Conservation (phyloP, 768 basidiomycete species). For the Tubosaeta sp. region DNA sequence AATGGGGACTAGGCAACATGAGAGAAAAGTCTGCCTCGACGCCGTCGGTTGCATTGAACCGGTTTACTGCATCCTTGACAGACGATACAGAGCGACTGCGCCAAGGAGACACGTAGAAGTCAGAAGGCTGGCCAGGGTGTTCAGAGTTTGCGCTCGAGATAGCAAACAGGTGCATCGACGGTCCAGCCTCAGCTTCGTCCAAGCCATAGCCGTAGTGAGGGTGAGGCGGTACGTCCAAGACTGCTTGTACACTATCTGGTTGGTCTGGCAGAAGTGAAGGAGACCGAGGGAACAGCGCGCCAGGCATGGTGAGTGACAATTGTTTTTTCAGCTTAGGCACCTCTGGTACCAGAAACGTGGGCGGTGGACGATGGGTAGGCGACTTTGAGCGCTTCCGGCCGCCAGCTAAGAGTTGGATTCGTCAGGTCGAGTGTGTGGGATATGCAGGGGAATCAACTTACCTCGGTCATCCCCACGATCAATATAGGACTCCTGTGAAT, state of each 20-base stretch:
- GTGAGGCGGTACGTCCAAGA: neutral
- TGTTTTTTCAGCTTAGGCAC: slow-evolving; percentile 29
- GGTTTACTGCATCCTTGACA: slow-evolving; percentile 46
- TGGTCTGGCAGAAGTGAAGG: slow-evolving; percentile 54
- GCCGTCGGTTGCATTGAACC: slow-evolving; percentile 42
- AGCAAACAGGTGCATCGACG: slow-evolving; percentile 5
- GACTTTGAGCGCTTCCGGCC: slow-evolving; percentile 21
- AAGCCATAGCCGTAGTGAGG: neutral
- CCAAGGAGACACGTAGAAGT: slow-evolving; percentile 27
- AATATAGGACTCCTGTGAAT: neutral
- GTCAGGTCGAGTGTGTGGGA: slow-evolving; percentile 4
- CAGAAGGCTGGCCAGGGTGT: neutral
- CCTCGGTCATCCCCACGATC: slow-evolving; percentile 17
- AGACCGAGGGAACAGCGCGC: slow-evolving; percentile 71
- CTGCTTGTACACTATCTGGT: neutral
- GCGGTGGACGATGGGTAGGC: slow-evolving; percentile 8
- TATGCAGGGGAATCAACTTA: slow-evolving; percentile 3
- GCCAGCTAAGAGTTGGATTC: slow-evolving; percentile 19
- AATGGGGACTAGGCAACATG: slow-evolving; percentile 42
- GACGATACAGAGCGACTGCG: slow-evolving; percentile 36
- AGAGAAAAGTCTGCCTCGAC: slow-evolving; percentile 48
- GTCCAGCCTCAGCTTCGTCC: slow-evolving; percentile 12
- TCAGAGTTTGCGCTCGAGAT: neutral
- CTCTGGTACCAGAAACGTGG: slow-evolving; percentile 24
- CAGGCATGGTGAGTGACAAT: slow-evolving; percentile 69